These are phyloP conservation scores for Tylopilus sp. DNA, from an alignment of 1,284 basidiomycete species.

Conservation along the genomic window DNA sequence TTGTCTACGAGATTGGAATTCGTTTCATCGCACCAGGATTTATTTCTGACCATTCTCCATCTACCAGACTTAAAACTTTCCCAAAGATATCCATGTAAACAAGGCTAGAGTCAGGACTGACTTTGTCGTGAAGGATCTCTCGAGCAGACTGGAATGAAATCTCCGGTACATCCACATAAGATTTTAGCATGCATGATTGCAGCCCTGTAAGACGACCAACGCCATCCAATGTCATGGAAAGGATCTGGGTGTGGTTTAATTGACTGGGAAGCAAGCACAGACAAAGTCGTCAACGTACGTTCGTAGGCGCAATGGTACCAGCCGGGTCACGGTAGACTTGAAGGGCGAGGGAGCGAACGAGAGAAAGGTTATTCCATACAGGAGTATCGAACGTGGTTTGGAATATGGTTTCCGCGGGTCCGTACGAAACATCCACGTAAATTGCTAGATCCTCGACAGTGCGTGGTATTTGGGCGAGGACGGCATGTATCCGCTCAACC, in stretches of 20 bases:
- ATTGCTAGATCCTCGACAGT: conserved; percentile 2
- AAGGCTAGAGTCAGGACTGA: conserved; percentile 5
- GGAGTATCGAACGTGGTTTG: conserved; percentile 2
- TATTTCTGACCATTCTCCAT: conserved; percentile 15
- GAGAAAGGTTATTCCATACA: conserved; percentile 8
- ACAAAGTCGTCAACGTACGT: conserved; percentile 5
- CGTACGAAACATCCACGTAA: neutral
- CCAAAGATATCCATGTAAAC: neutral
- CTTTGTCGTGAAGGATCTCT: conserved; percentile 5
- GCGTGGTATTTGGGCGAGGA: neutral
- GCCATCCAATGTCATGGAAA: conserved; percentile 1
- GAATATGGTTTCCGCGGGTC: neutral
- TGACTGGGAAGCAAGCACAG: neutral
- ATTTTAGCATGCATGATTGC: conserved; percentile 5
- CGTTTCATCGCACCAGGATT: neutral
- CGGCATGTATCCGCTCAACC: neutral
- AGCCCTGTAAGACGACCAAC: neutral
- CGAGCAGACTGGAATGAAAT: neutral
- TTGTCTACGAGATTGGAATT: neutral
- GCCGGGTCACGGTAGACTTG: rapidly evolving
- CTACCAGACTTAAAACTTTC: conserved; percentile 6
- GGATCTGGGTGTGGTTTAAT: conserved; percentile 7
- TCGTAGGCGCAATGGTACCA: neutral
- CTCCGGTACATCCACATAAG: rapidly evolving
- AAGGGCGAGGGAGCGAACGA: conserved; percentile 21